phyloP scores from a whole-genome alignment of 2,329 filamentous ascomycete species.

The Acrocalymma vagum region DNA sequence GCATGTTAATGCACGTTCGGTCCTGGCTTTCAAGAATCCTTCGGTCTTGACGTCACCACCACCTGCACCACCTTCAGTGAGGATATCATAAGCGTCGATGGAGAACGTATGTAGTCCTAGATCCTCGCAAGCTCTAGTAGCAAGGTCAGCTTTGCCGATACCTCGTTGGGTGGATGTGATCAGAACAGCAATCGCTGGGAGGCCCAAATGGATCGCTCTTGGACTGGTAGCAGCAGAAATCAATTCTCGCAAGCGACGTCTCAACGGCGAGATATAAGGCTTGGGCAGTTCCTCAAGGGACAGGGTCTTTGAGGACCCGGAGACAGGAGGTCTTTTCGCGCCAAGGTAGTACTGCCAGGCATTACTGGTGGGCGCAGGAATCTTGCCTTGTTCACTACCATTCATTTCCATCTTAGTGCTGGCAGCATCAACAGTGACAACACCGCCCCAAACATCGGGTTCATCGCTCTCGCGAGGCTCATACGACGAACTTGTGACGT shows the following conservation, averaged over 20 bases:
- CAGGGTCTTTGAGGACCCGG: slow-evolving; percentile 66
- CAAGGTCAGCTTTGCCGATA: slow-evolving; percentile 88
- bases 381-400: slow-evolving; percentile 81
- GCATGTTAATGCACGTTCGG: slow-evolving; percentile 88
- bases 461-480: slow-evolving; percentile 67
- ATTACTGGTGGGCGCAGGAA: slow-evolving; percentile 78
- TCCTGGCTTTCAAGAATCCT: slow-evolving; percentile 84
- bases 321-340: slow-evolving; percentile 70
- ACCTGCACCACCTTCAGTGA: slow-evolving; percentile 88
- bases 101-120: slow-evolving; percentile 89
- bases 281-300: slow-evolving; percentile 49
- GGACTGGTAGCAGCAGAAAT: slow-evolving; percentile 89
- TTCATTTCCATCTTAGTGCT: slow-evolving; percentile 91
- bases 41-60: slow-evolving; percentile 95
- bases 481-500: slow-evolving; percentile 58
- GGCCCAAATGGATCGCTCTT: slow-evolving; percentile 82
- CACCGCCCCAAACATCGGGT: slow-evolving; percentile 82
- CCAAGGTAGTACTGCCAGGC: slow-evolving; percentile 93
- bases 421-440: slow-evolving; percentile 84
- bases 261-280: slow-evolving; percentile 54
- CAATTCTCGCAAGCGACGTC: slow-evolving; percentile 78
- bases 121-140: slow-evolving; percentile 80
- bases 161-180: slow-evolving; percentile 91
- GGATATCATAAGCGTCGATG: slow-evolving; percentile 91
- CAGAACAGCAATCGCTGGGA: slow-evolving; percentile 88